A percentile compares a stretch with the other conserved stretches of the same genome.
Evolutionary conservation across 2,329 filamentous ascomycete species (phyloP).

Genomic region (Penicillium aurantiogriseum): DNA sequence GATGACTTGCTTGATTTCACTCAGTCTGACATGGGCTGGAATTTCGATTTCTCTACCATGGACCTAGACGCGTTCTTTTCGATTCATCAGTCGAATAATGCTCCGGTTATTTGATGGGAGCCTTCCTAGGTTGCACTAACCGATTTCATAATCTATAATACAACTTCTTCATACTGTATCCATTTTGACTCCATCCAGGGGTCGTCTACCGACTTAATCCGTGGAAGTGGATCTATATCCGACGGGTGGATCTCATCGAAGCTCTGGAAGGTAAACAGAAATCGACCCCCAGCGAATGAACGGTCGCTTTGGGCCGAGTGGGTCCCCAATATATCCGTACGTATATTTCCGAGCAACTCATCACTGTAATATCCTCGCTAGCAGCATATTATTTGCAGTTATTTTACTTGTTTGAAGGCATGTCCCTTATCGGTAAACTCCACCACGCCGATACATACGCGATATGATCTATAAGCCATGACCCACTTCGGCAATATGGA

Average conservation of each 20-base stretch:
- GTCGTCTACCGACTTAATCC: not conserved
- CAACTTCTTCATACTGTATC: not conserved
- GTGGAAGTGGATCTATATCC: constrained; percentile 2
- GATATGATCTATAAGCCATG: not conserved
- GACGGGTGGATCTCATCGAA: not conserved
- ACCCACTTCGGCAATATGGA: constrained; percentile 21
- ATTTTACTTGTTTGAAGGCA: not conserved
- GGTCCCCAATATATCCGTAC: not conserved
- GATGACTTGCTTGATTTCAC: constrained; percentile 39
- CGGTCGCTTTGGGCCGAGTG: not conserved
- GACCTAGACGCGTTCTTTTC: constrained; percentile 42
- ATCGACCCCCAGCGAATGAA: not conserved
- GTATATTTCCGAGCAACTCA: not conserved
- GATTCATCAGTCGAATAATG: constrained; percentile 28
- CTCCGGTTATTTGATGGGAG: not conserved
- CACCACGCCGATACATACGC: not conserved
- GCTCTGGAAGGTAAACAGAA: not conserved
- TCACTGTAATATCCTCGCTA: not conserved
- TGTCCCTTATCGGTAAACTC: not conserved
- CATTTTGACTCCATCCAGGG: not conserved
- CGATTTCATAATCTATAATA: not conserved
- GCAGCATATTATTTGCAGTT: not conserved
- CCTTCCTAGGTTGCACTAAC: not conserved
- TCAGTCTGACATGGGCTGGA: constrained; percentile 40
- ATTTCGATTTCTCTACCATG: constrained; percentile 44